These are phyloP conservation scores for Naganishia vishniacii DNA, from an alignment of 768 basidiomycete genomes.

Conservation along the genomic window DNA sequence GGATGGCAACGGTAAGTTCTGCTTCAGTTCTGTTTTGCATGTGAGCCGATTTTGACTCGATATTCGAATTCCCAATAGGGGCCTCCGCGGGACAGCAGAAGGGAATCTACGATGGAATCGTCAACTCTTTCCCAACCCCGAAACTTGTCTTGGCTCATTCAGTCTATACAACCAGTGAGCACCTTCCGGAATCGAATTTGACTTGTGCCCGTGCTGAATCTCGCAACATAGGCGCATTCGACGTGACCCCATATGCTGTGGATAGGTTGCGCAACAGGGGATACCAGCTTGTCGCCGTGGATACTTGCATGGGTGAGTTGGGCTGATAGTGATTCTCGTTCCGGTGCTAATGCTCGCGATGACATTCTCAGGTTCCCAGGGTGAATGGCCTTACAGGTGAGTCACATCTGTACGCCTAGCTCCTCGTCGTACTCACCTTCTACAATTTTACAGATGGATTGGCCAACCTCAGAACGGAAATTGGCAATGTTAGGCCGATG, in stretches of 20 bases:
- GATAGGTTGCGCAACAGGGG: slow-evolving; percentile 33
- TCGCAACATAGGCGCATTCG: slow-evolving; percentile 23
- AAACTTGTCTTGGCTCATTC: slow-evolving; percentile 3
- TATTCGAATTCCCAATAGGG: not conserved
- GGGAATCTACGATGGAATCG: slow-evolving; percentile 33
- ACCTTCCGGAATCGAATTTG: not conserved
- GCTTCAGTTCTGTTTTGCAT: not conserved
- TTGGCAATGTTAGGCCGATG: slow-evolving; percentile 8
- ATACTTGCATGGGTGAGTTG: slow-evolving; percentile 40
- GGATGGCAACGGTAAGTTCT: slow-evolving; percentile 15
- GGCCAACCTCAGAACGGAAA: not conserved
- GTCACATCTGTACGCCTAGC: not conserved
- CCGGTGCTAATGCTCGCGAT: not conserved
- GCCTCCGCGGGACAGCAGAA: slow-evolving; percentile 32
- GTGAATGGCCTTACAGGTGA: slow-evolving; percentile 46
- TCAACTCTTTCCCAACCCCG: slow-evolving; percentile 30
- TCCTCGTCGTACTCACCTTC: not conserved
- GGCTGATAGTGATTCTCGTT: not conserved
- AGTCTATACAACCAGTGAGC: slow-evolving; percentile 1
- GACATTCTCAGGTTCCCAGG: slow-evolving; percentile 26
- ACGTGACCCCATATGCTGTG: slow-evolving; percentile 38
- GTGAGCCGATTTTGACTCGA: not conserved
- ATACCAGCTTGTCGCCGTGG: slow-evolving; percentile 45
- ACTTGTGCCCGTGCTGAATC: not conserved
- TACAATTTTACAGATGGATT: not conserved